Conservation (phyloP, 2,329 filamentous ascomycete genomes). For the Teratosphaeria epicoccoides region DNA sequence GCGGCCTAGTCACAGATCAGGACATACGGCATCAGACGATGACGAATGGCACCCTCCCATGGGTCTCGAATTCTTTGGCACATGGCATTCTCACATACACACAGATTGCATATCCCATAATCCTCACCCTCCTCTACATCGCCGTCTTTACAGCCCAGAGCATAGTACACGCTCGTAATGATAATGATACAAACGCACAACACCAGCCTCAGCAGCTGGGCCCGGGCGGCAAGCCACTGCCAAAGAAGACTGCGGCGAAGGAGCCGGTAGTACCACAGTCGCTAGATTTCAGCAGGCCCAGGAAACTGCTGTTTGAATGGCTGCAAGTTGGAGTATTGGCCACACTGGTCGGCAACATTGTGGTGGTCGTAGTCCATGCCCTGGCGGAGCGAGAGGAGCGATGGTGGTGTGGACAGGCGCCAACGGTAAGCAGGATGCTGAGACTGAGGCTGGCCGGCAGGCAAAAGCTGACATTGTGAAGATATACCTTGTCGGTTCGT, state of each 20-base stretch:
- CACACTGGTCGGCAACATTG: slow-evolving; percentile 66
- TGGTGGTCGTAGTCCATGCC: slow-evolving; percentile 63
- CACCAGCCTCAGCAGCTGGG: slow-evolving; percentile 45
- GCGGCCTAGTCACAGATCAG: background rate
- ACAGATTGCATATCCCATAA: slow-evolving; percentile 50
- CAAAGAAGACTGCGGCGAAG: slow-evolving; percentile 47
- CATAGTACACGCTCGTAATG: slow-evolving; percentile 42
- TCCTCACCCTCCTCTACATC: slow-evolving; percentile 55
- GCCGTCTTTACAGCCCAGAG: slow-evolving; percentile 51
- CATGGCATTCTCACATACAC: slow-evolving; percentile 36
- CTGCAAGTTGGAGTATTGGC: slow-evolving; percentile 59
- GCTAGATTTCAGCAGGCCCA: slow-evolving; percentile 52
- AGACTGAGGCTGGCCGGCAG: background rate
- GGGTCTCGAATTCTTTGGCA: slow-evolving; percentile 31
- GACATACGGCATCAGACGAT: slow-evolving; percentile 3
- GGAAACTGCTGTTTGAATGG: slow-evolving; percentile 66
- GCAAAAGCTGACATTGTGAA: slow-evolving; percentile 30
- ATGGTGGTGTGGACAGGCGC: slow-evolving; percentile 76
- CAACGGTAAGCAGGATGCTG: slow-evolving; percentile 49
- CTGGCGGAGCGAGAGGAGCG: slow-evolving; percentile 52
- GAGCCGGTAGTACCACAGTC: slow-evolving; percentile 32
- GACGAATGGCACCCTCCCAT: slow-evolving; percentile 9
- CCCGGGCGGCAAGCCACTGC: slow-evolving; percentile 82
- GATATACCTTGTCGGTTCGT: slow-evolving; percentile 76
- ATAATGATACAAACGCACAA: slow-evolving; percentile 33